Percentiles rank a stretch among this genome's conserved stretches.
Evolutionary conservation across 139 green algal species (phyloP).

Genomic region (Desmodesmus armatus): DNA sequence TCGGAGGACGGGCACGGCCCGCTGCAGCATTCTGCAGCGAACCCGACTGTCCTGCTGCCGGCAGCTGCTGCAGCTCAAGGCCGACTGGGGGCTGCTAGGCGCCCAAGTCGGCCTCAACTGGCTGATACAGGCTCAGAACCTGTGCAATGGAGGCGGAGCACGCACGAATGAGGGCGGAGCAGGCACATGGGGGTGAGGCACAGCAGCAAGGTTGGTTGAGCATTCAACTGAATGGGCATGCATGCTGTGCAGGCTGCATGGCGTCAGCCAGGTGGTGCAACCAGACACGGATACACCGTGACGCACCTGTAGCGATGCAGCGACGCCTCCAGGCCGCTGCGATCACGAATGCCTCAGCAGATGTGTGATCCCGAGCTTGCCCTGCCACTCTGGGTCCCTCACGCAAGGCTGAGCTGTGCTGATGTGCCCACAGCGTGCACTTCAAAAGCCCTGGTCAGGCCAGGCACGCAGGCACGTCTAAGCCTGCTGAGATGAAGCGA

Average conservation of each 20-base stretch:
- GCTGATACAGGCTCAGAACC: neutral
- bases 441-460: too few relatives aligned
- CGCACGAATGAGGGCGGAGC: too few relatives aligned
- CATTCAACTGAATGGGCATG: neutral
- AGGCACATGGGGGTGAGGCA: neutral
- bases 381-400: too few relatives aligned
- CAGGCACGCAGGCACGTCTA: too few relatives aligned
- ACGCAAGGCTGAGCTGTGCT: too few relatives aligned
- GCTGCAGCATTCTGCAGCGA: conserved; percentile 47
- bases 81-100: neutral
- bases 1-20: neutral
- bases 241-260: too few relatives aligned
- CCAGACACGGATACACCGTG: neutral
- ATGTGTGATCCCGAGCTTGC: too few relatives aligned
- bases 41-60: neutral
- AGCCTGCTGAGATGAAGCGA: too few relatives aligned
- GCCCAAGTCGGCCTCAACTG: neutral
- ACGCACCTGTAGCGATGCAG: too few relatives aligned
- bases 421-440: too few relatives aligned
- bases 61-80: conserved; percentile 11
- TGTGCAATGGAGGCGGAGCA: neutral
- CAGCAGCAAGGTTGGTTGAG: conserved; percentile 7
- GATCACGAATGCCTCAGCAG: too few relatives aligned
- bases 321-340: too few relatives aligned
- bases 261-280: neutral